These are phyloP conservation scores for Eucalyptus erythrocorys DNA, from an alignment of 345 rosid genomes.

Conservation along the genomic window DNA sequence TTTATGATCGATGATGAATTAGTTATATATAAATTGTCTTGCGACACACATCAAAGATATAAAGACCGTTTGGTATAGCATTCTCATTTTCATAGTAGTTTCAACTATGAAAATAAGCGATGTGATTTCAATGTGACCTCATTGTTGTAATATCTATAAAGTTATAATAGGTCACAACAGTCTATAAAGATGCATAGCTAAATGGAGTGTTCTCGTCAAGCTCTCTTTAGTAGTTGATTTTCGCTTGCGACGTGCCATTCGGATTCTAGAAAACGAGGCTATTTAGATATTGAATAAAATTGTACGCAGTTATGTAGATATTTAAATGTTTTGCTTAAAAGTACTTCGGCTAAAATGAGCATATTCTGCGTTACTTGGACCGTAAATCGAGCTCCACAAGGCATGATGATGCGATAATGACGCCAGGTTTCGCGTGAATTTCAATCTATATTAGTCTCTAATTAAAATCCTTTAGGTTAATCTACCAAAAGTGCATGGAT, in stretches of 20 bases:
- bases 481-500: background rate
- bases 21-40: background rate
- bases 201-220: background rate
- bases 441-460: background rate
- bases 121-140: background rate
- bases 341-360: background rate
- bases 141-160: background rate
- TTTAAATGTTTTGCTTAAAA: no score
- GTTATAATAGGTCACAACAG: rapidly evolving
- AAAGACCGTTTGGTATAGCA: background rate
- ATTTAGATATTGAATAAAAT: background rate
- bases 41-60: background rate
- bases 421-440: background rate
- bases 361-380: background rate
- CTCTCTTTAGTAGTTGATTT: background rate
- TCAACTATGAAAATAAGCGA: background rate
- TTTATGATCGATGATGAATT: background rate
- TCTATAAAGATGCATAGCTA: background rate
- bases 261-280: background rate
- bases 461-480: background rate
- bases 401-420: background rate
- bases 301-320: background rate
- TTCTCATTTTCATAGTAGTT: background rate
- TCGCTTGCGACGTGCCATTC: background rate
- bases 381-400: background rate